These are phyloP conservation scores for Allomyces macrogynus DNA, from an alignment of 192 early-diverging fungal species.

Conservation along the genomic window DNA sequence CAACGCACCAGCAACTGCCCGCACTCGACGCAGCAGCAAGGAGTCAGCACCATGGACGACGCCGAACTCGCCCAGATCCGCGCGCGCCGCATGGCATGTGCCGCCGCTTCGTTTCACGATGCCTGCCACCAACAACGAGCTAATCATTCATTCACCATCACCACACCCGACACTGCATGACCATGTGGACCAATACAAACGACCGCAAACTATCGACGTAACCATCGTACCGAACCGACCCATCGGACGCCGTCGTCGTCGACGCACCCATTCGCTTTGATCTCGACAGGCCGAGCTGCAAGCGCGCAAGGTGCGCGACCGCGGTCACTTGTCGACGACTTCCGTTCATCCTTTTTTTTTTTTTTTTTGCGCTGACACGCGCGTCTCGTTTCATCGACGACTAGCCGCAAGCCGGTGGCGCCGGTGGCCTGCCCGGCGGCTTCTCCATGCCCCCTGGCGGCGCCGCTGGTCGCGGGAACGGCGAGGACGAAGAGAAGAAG, in stretches of 20 bases:
- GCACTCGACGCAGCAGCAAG: not conserved
- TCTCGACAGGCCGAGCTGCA: conserved; percentile 21
- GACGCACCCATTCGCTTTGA: not conserved
- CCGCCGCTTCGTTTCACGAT: too few species aligned
- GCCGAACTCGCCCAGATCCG: conserved; percentile 59
- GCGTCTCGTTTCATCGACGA: not conserved
- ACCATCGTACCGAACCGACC: too few species aligned
- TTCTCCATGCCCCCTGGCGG: conserved; percentile 16
- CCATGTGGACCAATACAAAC: too few species aligned
- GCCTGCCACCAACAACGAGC: not conserved
- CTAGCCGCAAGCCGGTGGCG: not conserved
- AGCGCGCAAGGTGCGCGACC: conserved; percentile 4
- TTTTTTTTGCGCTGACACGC: too few species aligned
- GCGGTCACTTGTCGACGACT: too few species aligned
- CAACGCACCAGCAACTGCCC: too few species aligned
- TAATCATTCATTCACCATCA: not conserved
- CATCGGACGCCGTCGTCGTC: too few species aligned
- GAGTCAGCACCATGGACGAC: conserved; percentile 35
- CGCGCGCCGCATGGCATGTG: conserved; percentile 28
- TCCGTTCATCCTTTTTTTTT: too few species aligned
- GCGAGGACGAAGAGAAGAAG: conserved; percentile 50
- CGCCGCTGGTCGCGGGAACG: conserved; percentile 15
- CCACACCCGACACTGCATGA: not conserved
- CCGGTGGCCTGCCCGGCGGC: conserved; percentile 5
- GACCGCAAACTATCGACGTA: too few species aligned